These are phyloP conservation scores for Aureobasidium sp. DNA, from an alignment of 2,329 filamentous ascomycete species.

Conservation along the genomic window DNA sequence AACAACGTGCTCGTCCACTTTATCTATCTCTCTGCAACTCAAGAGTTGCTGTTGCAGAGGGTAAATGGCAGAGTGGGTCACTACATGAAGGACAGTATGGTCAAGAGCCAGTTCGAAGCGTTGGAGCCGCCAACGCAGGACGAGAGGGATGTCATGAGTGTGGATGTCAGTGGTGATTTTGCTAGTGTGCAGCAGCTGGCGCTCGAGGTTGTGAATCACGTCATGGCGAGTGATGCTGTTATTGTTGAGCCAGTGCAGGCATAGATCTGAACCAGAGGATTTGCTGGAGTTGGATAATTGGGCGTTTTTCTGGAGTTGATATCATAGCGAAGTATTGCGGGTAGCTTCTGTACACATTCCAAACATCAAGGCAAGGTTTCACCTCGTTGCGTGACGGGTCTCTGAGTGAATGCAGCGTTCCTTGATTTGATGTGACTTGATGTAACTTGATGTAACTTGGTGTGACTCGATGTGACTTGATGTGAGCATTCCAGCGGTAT, in stretches of 20 bases:
- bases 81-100: constrained; percentile 95
- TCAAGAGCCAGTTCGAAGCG: constrained; percentile 79
- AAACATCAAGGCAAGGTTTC: too few species aligned
- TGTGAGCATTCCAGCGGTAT: too few species aligned
- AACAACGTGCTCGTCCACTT: constrained; percentile 60
- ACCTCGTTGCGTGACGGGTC: too few species aligned
- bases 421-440: too few species aligned
- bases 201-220: constrained; percentile 29
- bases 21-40: constrained; percentile 74
- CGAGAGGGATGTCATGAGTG: constrained; percentile 36
- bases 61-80: constrained; percentile 70
- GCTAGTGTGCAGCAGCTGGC: constrained; percentile 34
- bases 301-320: background rate
- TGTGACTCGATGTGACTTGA: too few species aligned
- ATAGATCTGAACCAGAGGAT: background rate
- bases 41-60: constrained; percentile 65
- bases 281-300: background rate
- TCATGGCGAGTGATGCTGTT: constrained; percentile 21
- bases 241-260: background rate
- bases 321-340: background rate
- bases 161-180: constrained; percentile 37
- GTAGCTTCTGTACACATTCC: background rate
- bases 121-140: constrained; percentile 71
- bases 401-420: too few species aligned
- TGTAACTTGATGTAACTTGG: too few species aligned